These are phyloP conservation scores for Wallacemonas rigidus DNA, from an alignment of 208 protist genomes.

Conservation along the genomic window DNA sequence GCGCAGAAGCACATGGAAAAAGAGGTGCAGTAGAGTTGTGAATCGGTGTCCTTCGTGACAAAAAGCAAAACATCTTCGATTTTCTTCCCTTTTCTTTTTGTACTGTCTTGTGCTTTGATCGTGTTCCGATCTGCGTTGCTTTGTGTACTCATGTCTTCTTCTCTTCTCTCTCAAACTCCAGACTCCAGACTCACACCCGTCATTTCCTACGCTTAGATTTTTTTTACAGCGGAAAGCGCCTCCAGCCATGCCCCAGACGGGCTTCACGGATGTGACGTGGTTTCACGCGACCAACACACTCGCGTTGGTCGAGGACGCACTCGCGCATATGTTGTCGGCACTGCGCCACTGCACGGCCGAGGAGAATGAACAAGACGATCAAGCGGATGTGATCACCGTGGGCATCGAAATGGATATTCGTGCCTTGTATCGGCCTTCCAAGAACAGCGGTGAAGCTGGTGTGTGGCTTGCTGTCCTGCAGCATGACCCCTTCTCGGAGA, in stretches of 20 bases:
- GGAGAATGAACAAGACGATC: not conserved
- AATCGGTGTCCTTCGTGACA: too few species aligned
- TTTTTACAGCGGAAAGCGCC: not conserved
- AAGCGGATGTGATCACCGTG: constrained; percentile 9
- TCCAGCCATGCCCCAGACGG: not conserved
- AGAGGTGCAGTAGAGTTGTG: too few species aligned
- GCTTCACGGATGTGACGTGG: constrained; percentile 23
- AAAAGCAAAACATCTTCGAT: too few species aligned
- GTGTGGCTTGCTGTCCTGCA: constrained; percentile 27
- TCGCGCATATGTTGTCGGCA: constrained; percentile 10
- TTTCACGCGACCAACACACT: constrained; percentile 41
- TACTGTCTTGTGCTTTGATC: too few species aligned
- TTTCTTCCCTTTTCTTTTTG: too few species aligned
- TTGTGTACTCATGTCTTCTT: not conserved
- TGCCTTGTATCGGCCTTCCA: not conserved
- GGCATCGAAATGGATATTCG: constrained; percentile 56
- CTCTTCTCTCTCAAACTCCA: not conserved
- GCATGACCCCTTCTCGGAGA: constrained; percentile 29
- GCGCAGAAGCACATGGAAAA: too few species aligned
- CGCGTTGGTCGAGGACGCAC: constrained; percentile 11
- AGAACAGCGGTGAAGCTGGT: not conserved
- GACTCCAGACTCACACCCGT: too few species aligned
- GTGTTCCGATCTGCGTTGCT: not conserved
- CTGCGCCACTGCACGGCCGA: constrained; percentile 1
- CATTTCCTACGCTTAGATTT: too few species aligned